Percentiles rank a stretch among this genome's conserved stretches.
These are phyloP conservation scores for Serendipita sp. DNA, from an alignment of 768 basidiomycete species.

Conservation along the genomic window DNA sequence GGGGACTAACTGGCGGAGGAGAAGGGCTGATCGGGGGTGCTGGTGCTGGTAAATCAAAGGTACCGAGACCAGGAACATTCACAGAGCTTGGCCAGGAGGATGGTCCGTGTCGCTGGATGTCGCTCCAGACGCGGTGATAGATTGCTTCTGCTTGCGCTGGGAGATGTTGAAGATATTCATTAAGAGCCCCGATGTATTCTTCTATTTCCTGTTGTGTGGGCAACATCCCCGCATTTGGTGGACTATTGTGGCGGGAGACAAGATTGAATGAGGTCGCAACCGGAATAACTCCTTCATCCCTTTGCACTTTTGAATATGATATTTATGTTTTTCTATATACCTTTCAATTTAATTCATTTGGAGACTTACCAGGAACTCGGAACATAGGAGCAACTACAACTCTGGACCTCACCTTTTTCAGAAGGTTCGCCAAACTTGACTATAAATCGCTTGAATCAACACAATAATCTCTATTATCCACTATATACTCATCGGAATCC, in stretches of 20 bases:
- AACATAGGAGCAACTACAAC: too few species aligned
- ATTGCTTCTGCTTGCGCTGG: conserved; percentile 16
- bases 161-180: conserved; percentile 10
- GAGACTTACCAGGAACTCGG: too few species aligned
- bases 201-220: conserved; percentile 11
- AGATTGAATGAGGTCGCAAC: background rate
- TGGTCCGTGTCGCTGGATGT: conserved; percentile 69
- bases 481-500: background rate
- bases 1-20: conserved; percentile 29
- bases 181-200: conserved; percentile 9
- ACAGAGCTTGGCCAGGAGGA: conserved; percentile 31
- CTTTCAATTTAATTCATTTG: too few species aligned
- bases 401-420: too few species aligned
- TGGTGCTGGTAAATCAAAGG: conserved; percentile 51
- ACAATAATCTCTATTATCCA: too few species aligned
- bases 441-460: too few species aligned
- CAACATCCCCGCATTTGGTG: background rate
- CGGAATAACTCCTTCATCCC: background rate
- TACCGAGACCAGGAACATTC: conserved; percentile 46
- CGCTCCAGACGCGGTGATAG: conserved; percentile 54
- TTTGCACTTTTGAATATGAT: background rate
- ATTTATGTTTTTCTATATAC: background rate
- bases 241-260: background rate
- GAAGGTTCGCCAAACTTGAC: too few species aligned
- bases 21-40: conserved; percentile 39